Evolutionary conservation across 345 rosid species (phyloP).

Genomic region (Sonneratia alba): DNA sequence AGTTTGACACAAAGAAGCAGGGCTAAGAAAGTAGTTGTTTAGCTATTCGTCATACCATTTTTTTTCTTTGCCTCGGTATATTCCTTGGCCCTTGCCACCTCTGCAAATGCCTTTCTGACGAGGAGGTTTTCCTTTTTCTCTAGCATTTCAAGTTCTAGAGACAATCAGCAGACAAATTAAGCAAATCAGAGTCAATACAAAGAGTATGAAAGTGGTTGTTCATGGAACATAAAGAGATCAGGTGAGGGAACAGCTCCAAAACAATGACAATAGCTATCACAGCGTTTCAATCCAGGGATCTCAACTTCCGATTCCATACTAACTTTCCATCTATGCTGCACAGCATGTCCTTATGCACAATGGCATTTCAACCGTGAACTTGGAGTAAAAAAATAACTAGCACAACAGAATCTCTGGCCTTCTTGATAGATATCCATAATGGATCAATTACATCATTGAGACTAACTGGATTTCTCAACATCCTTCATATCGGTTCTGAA

Average conservation of each 20-base stretch:
- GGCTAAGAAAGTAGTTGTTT: background rate
- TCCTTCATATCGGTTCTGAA: no score
- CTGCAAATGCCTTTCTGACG: constrained; percentile 22
- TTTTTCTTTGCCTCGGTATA: constrained; percentile 27
- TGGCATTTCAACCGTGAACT: background rate
- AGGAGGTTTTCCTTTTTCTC: constrained; percentile 42
- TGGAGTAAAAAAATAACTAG: background rate
- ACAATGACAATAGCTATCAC: background rate
- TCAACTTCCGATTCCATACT: background rate
- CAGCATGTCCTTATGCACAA: background rate
- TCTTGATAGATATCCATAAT: background rate
- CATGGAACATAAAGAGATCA: background rate
- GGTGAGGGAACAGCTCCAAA: background rate
- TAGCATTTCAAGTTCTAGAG: constrained; percentile 21
- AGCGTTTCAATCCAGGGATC: background rate
- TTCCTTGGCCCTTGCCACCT: constrained; percentile 33
- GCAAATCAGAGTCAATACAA: background rate
- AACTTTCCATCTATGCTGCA: background rate
- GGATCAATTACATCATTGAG: background rate
- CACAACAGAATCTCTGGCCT: background rate
- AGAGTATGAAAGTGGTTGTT: background rate
- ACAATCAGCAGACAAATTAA: background rate
- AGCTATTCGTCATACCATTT: constrained; percentile 21
- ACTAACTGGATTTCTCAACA: background rate
- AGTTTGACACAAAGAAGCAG: background rate